These are phyloP conservation scores for Emergomyces pasteurianus DNA, from an alignment of 2,329 filamentous ascomycete genomes.

Conservation along the genomic window DNA sequence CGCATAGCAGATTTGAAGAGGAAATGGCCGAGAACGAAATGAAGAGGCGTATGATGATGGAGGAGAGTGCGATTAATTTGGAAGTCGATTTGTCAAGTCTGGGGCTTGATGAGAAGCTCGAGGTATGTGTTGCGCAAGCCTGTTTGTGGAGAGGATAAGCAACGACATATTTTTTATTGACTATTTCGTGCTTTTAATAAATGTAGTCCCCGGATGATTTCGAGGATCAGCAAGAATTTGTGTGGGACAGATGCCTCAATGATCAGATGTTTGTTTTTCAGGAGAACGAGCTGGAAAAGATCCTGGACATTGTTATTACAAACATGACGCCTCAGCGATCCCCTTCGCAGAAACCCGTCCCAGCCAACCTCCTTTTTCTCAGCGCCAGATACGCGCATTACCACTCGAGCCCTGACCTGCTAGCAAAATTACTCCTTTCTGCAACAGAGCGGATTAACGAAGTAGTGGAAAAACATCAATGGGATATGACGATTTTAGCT, in stretches of 20 bases:
- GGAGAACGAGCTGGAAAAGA: conserved; percentile 79
- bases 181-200: neutral
- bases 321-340: conserved; percentile 96
- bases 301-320: conserved; percentile 91
- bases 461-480: conserved; percentile 88
- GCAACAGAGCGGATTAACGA: conserved; percentile 96
- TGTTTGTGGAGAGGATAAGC: neutral
- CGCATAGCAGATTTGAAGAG: conserved; percentile 88
- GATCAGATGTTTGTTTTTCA: conserved; percentile 99
- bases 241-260: conserved; percentile 87
- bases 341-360: conserved; percentile 92
- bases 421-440: conserved; percentile 66
- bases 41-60: conserved; percentile 89
- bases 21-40: conserved; percentile 95
- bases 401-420: conserved; percentile 74
- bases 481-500: conserved; percentile 98
- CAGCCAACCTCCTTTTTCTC: conserved; percentile 92
- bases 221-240: conserved; percentile 83
- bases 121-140: conserved; percentile 43
- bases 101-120: conserved; percentile 88
- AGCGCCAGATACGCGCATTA: conserved; percentile 95
- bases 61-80: conserved; percentile 92
- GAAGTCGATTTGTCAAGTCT: conserved; percentile 94
- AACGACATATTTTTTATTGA: conserved; percentile 4
- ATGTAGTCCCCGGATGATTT: conserved; percentile 56